Evolutionary conservation across 768 basidiomycete species (phyloP).

Genomic region (Boletus reticuloceps): DNA sequence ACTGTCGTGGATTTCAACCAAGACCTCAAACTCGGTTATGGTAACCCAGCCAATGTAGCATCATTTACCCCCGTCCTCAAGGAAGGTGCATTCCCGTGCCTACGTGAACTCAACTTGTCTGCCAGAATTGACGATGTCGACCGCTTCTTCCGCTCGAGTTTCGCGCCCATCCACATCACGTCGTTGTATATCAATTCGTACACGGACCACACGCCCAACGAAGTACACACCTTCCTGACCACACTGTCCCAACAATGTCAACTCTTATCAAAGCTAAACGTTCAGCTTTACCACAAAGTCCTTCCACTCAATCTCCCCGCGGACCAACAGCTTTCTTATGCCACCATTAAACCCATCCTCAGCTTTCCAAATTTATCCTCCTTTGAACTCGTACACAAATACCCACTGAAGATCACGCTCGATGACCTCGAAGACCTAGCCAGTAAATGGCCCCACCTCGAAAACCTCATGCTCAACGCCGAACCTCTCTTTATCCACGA

Average conservation of each 20-base stretch:
- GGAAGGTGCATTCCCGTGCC: conserved; percentile 50
- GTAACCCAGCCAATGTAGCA: conserved; percentile 42
- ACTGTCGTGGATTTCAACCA: conserved; percentile 54
- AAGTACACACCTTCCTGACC: conserved; percentile 43
- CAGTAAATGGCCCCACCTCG: conserved; percentile 42
- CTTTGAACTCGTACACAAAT: conserved; percentile 36
- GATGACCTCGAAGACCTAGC: conserved; percentile 48
- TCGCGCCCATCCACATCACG: conserved; percentile 48
- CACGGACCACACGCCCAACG: conserved; percentile 40
- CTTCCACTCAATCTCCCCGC: conserved; percentile 10
- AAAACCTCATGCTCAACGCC: conserved; percentile 43
- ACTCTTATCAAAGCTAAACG: conserved; percentile 42
- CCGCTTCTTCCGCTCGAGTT: conserved; percentile 42
- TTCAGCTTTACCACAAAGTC: conserved; percentile 32
- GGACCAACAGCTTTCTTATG: conserved; percentile 32
- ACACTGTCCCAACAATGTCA: conserved; percentile 47
- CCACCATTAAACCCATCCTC: conserved; percentile 37
- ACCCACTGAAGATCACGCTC: conserved; percentile 33
- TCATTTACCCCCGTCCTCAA: conserved; percentile 43
- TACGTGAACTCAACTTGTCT: conserved; percentile 52
- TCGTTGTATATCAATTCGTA: conserved; percentile 53
- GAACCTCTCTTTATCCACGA: conserved; percentile 38
- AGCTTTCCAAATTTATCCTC: conserved; percentile 24
- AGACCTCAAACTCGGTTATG: conserved; percentile 44
- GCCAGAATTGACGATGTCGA: conserved; percentile 43